Evolutionary conservation across 2,329 filamentous ascomycete genomes (phyloP).

Genomic region (Westerdykella ornata): DNA sequence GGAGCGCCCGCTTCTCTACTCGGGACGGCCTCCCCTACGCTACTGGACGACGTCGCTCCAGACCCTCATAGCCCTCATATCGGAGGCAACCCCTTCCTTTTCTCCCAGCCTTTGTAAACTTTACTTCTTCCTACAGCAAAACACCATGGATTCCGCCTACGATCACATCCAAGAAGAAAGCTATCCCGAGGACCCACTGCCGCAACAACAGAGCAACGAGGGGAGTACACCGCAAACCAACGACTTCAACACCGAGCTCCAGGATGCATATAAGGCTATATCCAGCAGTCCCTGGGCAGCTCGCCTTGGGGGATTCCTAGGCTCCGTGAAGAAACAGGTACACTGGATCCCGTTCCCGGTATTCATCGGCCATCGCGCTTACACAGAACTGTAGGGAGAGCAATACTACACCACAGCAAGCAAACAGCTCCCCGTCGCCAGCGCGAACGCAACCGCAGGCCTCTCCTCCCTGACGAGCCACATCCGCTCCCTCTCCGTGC

Average conservation of each 20-base stretch:
- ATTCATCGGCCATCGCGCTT: conserved; percentile 4
- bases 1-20: not conserved
- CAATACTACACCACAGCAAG: conserved; percentile 76
- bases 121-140: not conserved
- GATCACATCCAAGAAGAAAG: conserved; percentile 91
- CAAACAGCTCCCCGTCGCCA: conserved; percentile 73
- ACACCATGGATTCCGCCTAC: conserved; percentile 86
- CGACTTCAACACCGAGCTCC: conserved; percentile 77
- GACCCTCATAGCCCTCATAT: not conserved
- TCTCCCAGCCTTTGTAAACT: not conserved
- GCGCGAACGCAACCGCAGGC: conserved; percentile 75
- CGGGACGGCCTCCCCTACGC: not conserved
- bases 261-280: conserved; percentile 92
- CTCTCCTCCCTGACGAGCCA: conserved; percentile 67
- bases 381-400: conserved; percentile 57
- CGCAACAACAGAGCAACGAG: conserved; percentile 45
- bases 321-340: conserved; percentile 89
- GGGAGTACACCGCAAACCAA: conserved; percentile 30
- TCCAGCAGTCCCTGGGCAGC: conserved; percentile 88
- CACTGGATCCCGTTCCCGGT: conserved; percentile 11
- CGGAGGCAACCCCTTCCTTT: not conserved
- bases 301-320: conserved; percentile 79
- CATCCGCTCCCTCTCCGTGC: conserved; percentile 65
- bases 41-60: not conserved
- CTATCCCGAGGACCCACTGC: conserved; percentile 41